Evolutionary conservation across 2,329 filamentous ascomycete species (phyloP), one percentile per base, ranked within the genome.

Genomic region (Fusarium subtropicale): DNA sequence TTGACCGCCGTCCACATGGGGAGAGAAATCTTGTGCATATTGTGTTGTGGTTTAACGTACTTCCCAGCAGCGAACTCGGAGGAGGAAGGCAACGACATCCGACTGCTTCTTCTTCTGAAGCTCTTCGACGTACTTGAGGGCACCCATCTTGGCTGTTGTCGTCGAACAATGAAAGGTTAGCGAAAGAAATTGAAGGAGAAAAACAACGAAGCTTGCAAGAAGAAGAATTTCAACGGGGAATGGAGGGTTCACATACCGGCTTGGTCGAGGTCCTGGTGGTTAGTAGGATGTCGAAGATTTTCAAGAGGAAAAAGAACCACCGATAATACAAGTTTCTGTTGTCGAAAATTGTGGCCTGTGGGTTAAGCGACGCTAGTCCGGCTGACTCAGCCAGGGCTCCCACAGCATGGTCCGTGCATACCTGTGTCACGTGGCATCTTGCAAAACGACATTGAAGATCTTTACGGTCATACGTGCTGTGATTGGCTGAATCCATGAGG

Each of bases 81-180:
- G 93, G 87, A 99, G 92, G 91, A 99, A 99, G 88, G 94, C 94
- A 88, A 98, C 93, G 83, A 99, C 92, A 90, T 99, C 96, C 85
- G 93, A 97, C 92, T 99, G 96, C 94, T 99, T 99, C 93, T 97
- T 97, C 94, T 99, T 98, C 86, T 97, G 94, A 88, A 99, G 92
- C 91, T 99, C 96, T 91, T 99, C 97, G 87, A 99, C 93, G 89
- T 97, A 99, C 89, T 99, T 99, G 86, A 97, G 93, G 89, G 95
- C 95, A 92, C 96, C 96, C 96, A 97, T 97, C 90, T 95, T 88
- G 82, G 80, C 86, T 88, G 76, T 77, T 69, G 63, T 60, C 58
- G 63, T 39, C 46, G 47, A 60, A 63, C 53, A 48, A 52, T 33
- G 66, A 68, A 53, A 73, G 47, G 71, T 77, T 70, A 79, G 76